Conservation (phyloP, 169 alveolate species). For the Plasmodium gonderi region DNA sequence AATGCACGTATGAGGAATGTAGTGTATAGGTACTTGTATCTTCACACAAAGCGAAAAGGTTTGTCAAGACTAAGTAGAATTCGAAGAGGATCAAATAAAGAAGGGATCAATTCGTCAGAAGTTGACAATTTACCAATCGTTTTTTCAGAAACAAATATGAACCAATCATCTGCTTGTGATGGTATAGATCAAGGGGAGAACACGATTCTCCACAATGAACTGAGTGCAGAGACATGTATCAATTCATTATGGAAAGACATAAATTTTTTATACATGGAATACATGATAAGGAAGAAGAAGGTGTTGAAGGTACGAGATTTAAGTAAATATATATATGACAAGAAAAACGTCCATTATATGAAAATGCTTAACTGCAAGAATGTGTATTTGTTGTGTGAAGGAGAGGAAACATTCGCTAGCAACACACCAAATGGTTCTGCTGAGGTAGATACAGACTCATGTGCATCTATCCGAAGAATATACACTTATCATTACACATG, state of each 20-base stretch:
- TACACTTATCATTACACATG: background rate
- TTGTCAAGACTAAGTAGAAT: background rate
- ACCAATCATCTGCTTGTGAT: too few species aligned
- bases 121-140: background rate
- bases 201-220: too few species aligned
- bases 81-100: background rate
- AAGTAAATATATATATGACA: conserved; percentile 22
- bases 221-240: background rate
- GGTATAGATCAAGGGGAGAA: too few species aligned
- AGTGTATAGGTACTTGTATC: conserved; percentile 34
- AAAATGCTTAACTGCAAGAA: background rate
- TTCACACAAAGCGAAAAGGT: background rate
- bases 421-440: background rate
- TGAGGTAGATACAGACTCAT: too few species aligned
- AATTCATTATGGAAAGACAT: background rate
- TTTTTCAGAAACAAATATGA: background rate
- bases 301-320: background rate
- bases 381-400: conserved; percentile 9
- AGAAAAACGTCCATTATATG: conserved; percentile 5
- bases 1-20: conserved; percentile 18
- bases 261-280: conserved; percentile 37
- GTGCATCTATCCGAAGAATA: background rate
- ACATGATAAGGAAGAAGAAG: conserved; percentile 29
- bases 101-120: background rate
- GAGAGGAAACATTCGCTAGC: background rate